Base-by-base conservation (phyloP, 2,329 filamentous ascomycete genomes). In the Colletotrichum filicis region DNA sequence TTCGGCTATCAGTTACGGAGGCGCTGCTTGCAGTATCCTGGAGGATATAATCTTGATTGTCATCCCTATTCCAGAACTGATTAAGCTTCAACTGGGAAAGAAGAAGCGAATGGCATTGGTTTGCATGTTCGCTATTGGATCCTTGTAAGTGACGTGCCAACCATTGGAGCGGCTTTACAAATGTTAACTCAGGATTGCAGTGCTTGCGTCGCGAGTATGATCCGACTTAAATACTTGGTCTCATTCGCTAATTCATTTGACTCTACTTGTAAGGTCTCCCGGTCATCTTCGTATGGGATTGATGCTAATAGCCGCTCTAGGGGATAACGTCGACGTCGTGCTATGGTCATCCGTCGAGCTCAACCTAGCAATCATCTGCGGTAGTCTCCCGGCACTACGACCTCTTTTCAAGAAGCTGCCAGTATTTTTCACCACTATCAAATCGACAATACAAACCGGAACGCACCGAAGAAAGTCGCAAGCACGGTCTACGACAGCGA, bases 321-420 rank as follows among this genome's bases (percentile, higher is more conserved):
- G 76, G 74, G 73, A 78, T 49, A 77, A 79, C 53, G 77, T 79
- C 46, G 78, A 81, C 49, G 70, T 81, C 2, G 75, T 79, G 6
- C 76, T 79, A 32, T 82, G 80, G 80, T 80, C 79, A 14, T 71
- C 76, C 12, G 79, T 81, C 37, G 80, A 82, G 70, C 74, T 76
- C 26, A 77, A 78, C 58, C 74, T 79, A 1, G 85, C 83, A 3
- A 85, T 87, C 26, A 80, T 81, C n/a, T 85, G 80, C 5, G 85
- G 83, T 58, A 86, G 84, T 59, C 82, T 85, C 1, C 79, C 80
- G 4, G 80, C 83, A 8, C 82, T 79, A 1, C 85, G 83, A 0
- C 85, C 82, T 7, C 82, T 86, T 5, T 35, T 73, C 59, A 56
- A 68, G 67, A 60, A 35, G 6, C 1, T 53, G 1, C 42, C 28